Evolutionary conservation across 2,329 filamentous ascomycete genomes (phyloP).

Genomic region (Colletotrichum destructivum): DNA sequence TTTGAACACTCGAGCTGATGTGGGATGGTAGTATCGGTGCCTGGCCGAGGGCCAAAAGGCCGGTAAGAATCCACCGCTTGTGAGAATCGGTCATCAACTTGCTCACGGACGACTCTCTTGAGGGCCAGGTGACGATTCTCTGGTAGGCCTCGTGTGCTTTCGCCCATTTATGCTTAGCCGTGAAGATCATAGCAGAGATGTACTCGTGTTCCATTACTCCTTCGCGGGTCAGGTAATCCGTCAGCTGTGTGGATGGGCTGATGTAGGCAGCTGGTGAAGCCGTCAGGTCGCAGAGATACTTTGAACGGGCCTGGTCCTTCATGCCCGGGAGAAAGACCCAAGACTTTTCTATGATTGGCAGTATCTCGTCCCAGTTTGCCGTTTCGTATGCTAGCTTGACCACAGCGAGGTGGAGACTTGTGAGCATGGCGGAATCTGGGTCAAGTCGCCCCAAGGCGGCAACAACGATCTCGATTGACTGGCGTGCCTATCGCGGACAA

Average conservation of each 20-base stretch:
- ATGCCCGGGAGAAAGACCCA: constrained; percentile 76
- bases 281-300: constrained; percentile 61
- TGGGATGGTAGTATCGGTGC: constrained; percentile 69
- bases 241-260: constrained; percentile 70
- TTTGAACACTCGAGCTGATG: constrained; percentile 67
- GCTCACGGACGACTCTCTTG: constrained; percentile 74
- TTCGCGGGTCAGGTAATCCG: constrained; percentile 64
- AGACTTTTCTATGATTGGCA: constrained; percentile 75
- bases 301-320: constrained; percentile 52
- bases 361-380: constrained; percentile 66
- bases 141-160: constrained; percentile 75
- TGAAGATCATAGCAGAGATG: constrained; percentile 75
- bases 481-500: constrained; percentile 56
- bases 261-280: constrained; percentile 71
- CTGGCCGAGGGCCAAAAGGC: constrained; percentile 79
- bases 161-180: constrained; percentile 72
- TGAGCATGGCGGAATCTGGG: constrained; percentile 76
- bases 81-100: constrained; percentile 90
- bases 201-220: constrained; percentile 79
- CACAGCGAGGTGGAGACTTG: constrained; percentile 72
- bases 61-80: constrained; percentile 90
- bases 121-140: constrained; percentile 77
- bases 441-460: constrained; percentile 76
- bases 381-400: constrained; percentile 72
- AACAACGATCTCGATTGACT: constrained; percentile 62